Base-by-base conservation (phyloP, 805 yeast species). In the Cyberlindnera bimundalis region DNA sequence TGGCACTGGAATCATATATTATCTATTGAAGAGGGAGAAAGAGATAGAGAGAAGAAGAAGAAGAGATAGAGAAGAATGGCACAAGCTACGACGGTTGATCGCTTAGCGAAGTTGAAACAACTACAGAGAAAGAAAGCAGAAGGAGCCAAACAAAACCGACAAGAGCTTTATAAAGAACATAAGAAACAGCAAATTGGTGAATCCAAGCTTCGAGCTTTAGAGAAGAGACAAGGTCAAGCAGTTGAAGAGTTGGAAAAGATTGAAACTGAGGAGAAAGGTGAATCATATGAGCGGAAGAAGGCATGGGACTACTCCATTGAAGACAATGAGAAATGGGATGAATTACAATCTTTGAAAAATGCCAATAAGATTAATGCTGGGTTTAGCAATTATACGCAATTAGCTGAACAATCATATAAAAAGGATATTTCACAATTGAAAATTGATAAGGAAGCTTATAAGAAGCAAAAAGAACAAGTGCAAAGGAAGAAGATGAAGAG, bases 311-410 rank as follows among this genome's bases (percentile, higher is more conserved):
- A 77, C 61, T 72, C 84, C 0, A 71, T 81, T 5, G 84, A 78
- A 39, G 85, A 84, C 39, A 70, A 78, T 41, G 84, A 79, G 47
- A 64, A 66, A 39, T 83, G 89, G 89, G 74, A 78, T 18, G 62
- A 53, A 21, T 70, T 67, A 39, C 54, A 61, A 40, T 60, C 52
- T 31, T 47, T 51, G 35, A 63, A 60, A 38, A 48, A 50, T 29
- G 47, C 47, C 6, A 60, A 64, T 7, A 46, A 48, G 6, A 50
- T 50, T 10, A 58, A 58, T 16, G 56, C 69, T 1, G 77, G 74
- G 13, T 72, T 71, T 42, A 67, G 66, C 30, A 78, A 80, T 51
- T 72, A 67, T 48, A 59, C 70, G 27, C 72, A 75, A 33, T 56
- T 83, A 15, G 91, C 91, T 0, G 77, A 76, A 24, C 67, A 67